Evolutionary conservation across 1,139 yeast genomes (phyloP).

Genomic region (Taphrina flavorubra): DNA sequence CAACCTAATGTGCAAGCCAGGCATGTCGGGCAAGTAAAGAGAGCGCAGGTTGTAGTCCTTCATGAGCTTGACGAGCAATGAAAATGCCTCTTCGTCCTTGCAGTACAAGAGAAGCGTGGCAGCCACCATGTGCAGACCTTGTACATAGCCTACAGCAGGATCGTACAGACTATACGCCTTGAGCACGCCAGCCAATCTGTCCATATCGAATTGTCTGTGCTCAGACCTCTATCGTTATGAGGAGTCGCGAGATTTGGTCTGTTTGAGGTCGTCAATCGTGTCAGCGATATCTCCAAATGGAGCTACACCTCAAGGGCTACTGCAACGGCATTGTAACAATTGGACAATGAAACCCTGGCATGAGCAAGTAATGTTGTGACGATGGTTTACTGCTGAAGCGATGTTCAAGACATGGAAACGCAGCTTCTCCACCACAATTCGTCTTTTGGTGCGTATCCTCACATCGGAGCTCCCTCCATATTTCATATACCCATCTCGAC

Average conservation of each 20-base stretch:
- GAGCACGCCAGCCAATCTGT: conserved; percentile 56
- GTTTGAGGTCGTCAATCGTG: too few relatives aligned
- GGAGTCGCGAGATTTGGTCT: neutral
- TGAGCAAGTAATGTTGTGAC: conserved; percentile 2
- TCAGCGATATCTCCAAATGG: too few relatives aligned
- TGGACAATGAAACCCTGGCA: too few relatives aligned
- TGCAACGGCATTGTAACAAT: neutral
- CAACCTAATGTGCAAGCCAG: conserved; percentile 80
- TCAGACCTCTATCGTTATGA: neutral
- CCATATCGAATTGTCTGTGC: conserved; percentile 18
- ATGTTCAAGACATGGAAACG: neutral
- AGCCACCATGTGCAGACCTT: conserved; percentile 92
- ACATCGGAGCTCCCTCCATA: conserved; percentile 6
- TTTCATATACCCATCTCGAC: conserved; percentile 5
- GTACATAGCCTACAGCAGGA: conserved; percentile 94
- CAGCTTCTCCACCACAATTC: neutral
- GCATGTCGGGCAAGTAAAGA: conserved; percentile 86
- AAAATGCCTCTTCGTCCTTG: conserved; percentile 80
- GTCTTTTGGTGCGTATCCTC: too few relatives aligned
- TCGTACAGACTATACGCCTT: conserved; percentile 86
- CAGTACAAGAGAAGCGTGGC: conserved; percentile 78
- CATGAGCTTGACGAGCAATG: conserved; percentile 81
- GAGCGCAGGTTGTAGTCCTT: conserved; percentile 78
- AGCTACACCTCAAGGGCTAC: neutral
- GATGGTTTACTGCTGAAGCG: neutral